Evolutionary conservation across 164 flowering plant species (phyloP), one percentile per base, ranked within the genome.

Genomic region (Magnolia sinica): DNA sequence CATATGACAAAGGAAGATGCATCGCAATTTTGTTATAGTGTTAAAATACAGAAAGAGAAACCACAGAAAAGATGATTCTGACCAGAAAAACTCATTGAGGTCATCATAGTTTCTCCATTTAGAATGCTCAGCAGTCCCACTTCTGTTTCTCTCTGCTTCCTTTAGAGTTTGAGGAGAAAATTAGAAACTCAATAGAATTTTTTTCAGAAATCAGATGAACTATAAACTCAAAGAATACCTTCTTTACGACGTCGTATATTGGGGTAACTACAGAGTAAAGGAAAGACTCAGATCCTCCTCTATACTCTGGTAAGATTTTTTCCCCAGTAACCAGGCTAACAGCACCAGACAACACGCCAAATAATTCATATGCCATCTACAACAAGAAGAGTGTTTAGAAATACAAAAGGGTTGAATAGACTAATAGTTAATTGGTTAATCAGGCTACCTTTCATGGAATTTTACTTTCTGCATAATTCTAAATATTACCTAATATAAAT

Each of bases 101-200:
- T 96, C 99, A 79, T 96, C 99, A 72, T 96, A 96, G 83, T 96
- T 96, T 85, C 99, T 91, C 99, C 99, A 96, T 70, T 85, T 81
- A 37, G 97, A 91, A 87, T 96, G 91, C 71, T 91, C 92, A 81
- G 93, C 89, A 24, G 88, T 85, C 50, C 98, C 99, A 71, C 70
- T 85, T 79, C 85, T 87, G 87, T 81, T 91, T 81, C 89, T 94
- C 83, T 83, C 58, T 52, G 94, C 94, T 87, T 96, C 99, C 99
- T 96, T 79, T 83, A 87, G 51, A 74, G 45, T 59, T 75, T 66
- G 64, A 65, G 50, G 59, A 71, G 63, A 73, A 76, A 77, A 55
- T 86, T 78, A 85, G 83, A 68, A 71, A 58, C 52, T 37, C 68
- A 37, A 73, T 50, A 1, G 74, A 70, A 82, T 37, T 19, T 19